Evolutionary conservation across 805 yeast genomes (phyloP), one percentile per base, ranked within the genome.

Genomic region (Candida takata): DNA sequence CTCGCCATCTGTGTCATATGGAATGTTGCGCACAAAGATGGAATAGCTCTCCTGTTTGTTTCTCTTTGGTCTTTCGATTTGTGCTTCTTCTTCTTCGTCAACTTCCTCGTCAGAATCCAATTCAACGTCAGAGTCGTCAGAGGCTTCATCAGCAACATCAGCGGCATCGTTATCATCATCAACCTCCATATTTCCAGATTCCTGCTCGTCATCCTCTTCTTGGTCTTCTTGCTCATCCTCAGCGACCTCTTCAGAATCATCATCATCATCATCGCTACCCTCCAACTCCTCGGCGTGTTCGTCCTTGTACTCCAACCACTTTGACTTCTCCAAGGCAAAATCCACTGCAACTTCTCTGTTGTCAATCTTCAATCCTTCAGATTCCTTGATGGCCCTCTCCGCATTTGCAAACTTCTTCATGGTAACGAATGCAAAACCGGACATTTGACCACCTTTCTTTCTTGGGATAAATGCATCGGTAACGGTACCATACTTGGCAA

Each of bases 311-410:
- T 66, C 62, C 52, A 77, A 77, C 95, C 96, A 92, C 52, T 78
- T 79, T 24, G 77, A 69, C 64, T 90, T 90, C 58, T 85, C 90
- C 36, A 92, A 67, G 8, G 98, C 97, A 59, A 81, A 82, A 70
- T 84, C 96, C 16, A 92, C 97, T 16, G 95, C 92, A 32, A 92
- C 97, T 44, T 76, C 80, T 60, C 98, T 77, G 3, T 87, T 97
- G 49, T 78, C 86, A 36, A 92, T 84, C 58, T 84, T 77, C 54
- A 88, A 61, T 7, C 83, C 95, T 34, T 67, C 71, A 16, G 78
- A 67, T 24, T 72, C 86, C 49, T 84, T 84, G 24, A 88, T 77
- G 2, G 96, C 97, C 38, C 65, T 69, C 48, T 75, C 79, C 33
- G 98, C 97, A 43, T 80, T 76, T 20, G 74, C 62, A 43, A 77